A percentile compares a stretch with the other conserved stretches of the same genome.
phyloP scores from a whole-genome alignment of 495 filamentous ascomycete genomes.

The Penicillium tannophilum region DNA sequence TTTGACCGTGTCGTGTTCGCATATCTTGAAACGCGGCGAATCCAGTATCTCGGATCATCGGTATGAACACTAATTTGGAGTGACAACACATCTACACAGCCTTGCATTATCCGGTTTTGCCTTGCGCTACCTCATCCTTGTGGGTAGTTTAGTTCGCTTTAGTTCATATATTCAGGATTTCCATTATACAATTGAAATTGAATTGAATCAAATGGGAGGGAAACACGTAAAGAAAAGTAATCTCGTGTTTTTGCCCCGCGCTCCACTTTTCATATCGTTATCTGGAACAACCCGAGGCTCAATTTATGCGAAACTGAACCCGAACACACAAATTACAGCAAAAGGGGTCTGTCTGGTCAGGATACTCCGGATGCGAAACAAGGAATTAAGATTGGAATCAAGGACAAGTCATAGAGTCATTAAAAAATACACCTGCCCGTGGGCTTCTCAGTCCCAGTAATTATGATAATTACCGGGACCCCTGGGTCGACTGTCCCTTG shows the following conservation, averaged over 20 bases:
- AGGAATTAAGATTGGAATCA: neutral
- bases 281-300: slow-evolving; percentile 12
- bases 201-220: neutral
- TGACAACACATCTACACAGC: neutral
- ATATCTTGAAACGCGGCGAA: slow-evolving; percentile 10
- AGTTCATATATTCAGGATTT: neutral
- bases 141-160: neutral
- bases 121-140: neutral
- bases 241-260: neutral
- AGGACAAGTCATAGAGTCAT: neutral
- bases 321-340: neutral
- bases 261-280: slow-evolving; percentile 22
- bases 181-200: neutral
- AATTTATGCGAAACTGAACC: slow-evolving; percentile 26
- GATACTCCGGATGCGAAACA: neutral
- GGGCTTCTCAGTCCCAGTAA: neutral
- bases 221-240: neutral
- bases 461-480: neutral
- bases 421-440: neutral
- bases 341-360: neutral
- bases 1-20: slow-evolving; percentile 2
- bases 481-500: neutral
- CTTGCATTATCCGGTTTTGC: neutral
- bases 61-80: neutral
- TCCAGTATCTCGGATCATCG: slow-evolving; percentile 9